phyloP scores from a whole-genome alignment of 192 early-diverging fungal species.

The Umbelopsis vinacea region DNA sequence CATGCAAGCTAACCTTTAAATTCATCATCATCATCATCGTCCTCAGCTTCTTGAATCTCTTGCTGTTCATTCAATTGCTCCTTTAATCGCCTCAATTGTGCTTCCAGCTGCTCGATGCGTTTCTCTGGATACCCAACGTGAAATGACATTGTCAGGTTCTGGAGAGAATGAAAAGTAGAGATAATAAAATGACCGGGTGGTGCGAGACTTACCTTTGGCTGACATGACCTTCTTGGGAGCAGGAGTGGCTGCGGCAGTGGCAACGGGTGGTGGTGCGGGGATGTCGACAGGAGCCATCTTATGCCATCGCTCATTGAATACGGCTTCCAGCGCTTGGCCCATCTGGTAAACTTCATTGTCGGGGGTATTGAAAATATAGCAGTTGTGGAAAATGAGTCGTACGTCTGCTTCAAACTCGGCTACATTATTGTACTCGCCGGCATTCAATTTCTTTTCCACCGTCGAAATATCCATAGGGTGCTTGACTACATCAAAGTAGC shows the following conservation, averaged over 20 bases:
- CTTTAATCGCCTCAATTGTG: neutral
- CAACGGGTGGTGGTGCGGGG: too few species aligned
- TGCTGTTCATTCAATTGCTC: slow-evolving; percentile 8
- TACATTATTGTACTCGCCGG: slow-evolving; percentile 58
- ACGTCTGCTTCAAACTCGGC: slow-evolving; percentile 71
- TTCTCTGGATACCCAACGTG: neutral
- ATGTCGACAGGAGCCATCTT: slow-evolving; percentile 42
- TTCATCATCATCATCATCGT: slow-evolving; percentile 6
- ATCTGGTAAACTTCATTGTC: slow-evolving; percentile 62
- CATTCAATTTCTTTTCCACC: slow-evolving; percentile 63
- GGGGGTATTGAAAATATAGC: slow-evolving; percentile 72
- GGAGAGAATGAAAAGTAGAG: neutral
- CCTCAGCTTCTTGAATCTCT: neutral
- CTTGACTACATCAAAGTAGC: slow-evolving; percentile 79
- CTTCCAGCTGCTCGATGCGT: slow-evolving; percentile 15
- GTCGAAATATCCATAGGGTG: slow-evolving; percentile 83
- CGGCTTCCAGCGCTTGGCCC: slow-evolving; percentile 63
- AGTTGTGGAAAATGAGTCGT: slow-evolving; percentile 75
- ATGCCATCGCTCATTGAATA: slow-evolving; percentile 73
- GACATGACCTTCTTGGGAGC: slow-evolving; percentile 9
- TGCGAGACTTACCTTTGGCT: neutral
- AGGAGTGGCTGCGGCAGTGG: too few species aligned
- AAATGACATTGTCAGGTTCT: neutral
- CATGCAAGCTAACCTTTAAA: neutral
- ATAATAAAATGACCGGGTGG: neutral